Percentiles rank a stretch among this genome's conserved stretches.
These are phyloP conservation scores for Yamadazyma mexicana DNA, from an alignment of 1,139 yeast genomes.

Conservation along the genomic window DNA sequence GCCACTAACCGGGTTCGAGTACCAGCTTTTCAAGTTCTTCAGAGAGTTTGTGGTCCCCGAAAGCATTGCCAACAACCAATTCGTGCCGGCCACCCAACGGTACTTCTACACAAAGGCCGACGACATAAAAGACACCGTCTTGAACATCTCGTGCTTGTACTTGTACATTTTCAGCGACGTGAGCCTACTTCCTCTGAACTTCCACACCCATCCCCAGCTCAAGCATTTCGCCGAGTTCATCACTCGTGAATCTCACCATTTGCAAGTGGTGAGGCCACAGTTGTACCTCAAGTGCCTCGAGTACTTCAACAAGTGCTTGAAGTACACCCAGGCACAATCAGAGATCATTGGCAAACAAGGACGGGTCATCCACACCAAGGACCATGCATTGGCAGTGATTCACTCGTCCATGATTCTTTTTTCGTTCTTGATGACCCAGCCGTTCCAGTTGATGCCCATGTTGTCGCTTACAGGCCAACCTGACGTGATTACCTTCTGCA, in stretches of 20 bases:
- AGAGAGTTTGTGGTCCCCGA: conserved; percentile 20
- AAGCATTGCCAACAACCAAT: conserved; percentile 18
- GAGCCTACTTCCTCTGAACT: conserved; percentile 1
- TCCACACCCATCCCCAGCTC: background rate
- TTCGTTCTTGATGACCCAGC: conserved; percentile 29
- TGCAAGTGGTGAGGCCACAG: background rate
- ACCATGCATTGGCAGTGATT: conserved; percentile 16
- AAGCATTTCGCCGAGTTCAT: background rate
- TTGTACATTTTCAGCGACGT: conserved; percentile 12
- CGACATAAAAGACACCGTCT: conserved; percentile 16
- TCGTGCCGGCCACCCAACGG: no score
- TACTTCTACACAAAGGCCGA: no score
- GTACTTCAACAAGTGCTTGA: conserved; percentile 6
- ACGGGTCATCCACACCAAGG: background rate
- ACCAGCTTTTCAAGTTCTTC: conserved; percentile 28
- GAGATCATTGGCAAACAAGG: background rate
- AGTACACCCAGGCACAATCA: conserved; percentile 15
- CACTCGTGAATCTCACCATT: background rate
- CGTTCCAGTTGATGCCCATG: conserved; percentile 28
- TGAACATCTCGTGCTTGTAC: conserved; percentile 19
- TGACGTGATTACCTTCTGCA: conserved; percentile 7
- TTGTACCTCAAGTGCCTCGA: conserved; percentile 5
- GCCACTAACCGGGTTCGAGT: conserved; percentile 25
- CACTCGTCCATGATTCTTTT: conserved; percentile 24
- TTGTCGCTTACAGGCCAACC: conserved; percentile 17